phyloP scores from a whole-genome alignment of 805 yeast species.

The Candida boidinii region DNA sequence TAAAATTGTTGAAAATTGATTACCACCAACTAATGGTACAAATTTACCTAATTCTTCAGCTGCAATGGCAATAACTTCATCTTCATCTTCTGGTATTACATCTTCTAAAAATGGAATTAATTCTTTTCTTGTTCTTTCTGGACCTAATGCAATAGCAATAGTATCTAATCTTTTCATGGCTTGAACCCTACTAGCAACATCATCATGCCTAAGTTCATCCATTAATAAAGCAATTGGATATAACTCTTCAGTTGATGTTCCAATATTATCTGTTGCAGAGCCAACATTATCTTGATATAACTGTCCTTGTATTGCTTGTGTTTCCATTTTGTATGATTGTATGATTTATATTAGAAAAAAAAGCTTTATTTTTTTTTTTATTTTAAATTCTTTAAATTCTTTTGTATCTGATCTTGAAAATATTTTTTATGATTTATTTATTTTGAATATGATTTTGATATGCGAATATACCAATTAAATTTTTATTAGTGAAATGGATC shows the following conservation, averaged over 20 bases:
- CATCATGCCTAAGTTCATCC: slow-evolving; percentile 94
- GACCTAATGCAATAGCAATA: slow-evolving; percentile 90
- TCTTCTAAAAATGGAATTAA: slow-evolving; percentile 84
- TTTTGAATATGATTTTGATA: no score
- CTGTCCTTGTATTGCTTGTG: no score
- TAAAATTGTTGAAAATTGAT: slow-evolving; percentile 47
- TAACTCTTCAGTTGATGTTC: slow-evolving; percentile 51
- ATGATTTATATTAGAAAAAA: no score
- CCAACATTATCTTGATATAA: no score
- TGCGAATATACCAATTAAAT: no score
- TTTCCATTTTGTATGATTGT: no score
- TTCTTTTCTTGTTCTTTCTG: slow-evolving; percentile 84
- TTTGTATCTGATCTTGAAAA: no score
- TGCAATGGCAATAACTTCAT: slow-evolving; percentile 89
- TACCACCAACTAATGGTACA: slow-evolving; percentile 85
- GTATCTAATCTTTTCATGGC: slow-evolving; percentile 94
- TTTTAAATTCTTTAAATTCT: no score
- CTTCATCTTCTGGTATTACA: slow-evolving; percentile 94
- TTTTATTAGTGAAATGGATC: no score
- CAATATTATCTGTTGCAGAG: no score
- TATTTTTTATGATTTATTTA: no score
- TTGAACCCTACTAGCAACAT: slow-evolving; percentile 83
- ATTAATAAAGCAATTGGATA: slow-evolving; percentile 92
- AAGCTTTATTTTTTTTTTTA: no score
- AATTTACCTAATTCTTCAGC: slow-evolving; percentile 87